Conservation (phyloP, 768 basidiomycete species). For the Mycena latifolia region DNA sequence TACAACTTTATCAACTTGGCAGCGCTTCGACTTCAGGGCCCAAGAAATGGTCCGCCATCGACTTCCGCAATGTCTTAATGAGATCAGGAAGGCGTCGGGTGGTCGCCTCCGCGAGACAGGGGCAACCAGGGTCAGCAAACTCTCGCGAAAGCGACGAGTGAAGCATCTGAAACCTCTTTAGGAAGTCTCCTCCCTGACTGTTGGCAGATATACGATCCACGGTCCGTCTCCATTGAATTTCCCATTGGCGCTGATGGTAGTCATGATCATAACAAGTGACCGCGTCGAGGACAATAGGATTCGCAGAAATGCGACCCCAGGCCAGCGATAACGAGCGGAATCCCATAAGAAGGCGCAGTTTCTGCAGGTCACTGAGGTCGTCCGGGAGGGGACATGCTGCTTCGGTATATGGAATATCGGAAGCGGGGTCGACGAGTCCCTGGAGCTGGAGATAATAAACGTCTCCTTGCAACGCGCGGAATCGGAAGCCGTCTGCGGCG, state of each 20-base stretch:
- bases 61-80: too few relatives aligned
- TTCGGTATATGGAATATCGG: background rate
- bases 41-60: too few relatives aligned
- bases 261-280: background rate
- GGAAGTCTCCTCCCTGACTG: too few relatives aligned
- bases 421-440: background rate
- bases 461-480: conserved; percentile 5
- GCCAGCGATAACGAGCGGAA: conserved; percentile 17
- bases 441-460: conserved; percentile 21
- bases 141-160: too few relatives aligned
- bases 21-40: too few relatives aligned
- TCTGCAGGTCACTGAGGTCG: conserved; percentile 6
- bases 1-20: too few relatives aligned
- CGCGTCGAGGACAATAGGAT: background rate
- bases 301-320: conserved; percentile 10
- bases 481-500: background rate
- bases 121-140: too few relatives aligned
- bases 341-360: conserved; percentile 14
- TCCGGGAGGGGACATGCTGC: background rate
- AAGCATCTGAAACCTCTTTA: too few relatives aligned
- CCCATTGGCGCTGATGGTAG: too few relatives aligned
- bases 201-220: too few relatives aligned
- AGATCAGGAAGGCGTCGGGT: too few relatives aligned
- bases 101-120: too few relatives aligned
- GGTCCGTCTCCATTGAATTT: background rate